A percentile compares a stretch with the other conserved stretches of the same genome.
phyloP scores from a whole-genome alignment of 2,329 filamentous ascomycete species.

The Diaporthe vaccinii region DNA sequence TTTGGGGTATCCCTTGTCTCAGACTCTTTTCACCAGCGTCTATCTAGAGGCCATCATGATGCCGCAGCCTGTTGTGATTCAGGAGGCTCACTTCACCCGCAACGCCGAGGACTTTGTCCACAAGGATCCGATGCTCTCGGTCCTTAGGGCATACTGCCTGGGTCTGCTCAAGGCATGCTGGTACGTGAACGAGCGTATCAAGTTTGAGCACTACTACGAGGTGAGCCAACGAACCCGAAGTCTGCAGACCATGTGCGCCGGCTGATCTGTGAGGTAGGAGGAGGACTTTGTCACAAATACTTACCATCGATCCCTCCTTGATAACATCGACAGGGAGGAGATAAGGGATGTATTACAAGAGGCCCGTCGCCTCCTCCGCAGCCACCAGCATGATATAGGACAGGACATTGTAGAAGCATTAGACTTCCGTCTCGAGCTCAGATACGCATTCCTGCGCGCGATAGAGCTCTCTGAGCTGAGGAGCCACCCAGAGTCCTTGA shows the following conservation, averaged over 20 bases:
- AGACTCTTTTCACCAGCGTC: constrained; percentile 92
- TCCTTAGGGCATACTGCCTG: constrained; percentile 88
- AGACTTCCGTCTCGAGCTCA: constrained; percentile 73
- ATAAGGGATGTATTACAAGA: constrained; percentile 68
- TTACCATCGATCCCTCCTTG: constrained; percentile 84
- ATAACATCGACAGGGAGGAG: constrained; percentile 69
- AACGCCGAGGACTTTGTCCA: constrained; percentile 48
- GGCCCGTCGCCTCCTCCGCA: constrained; percentile 66
- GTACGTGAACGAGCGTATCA: constrained; percentile 82
- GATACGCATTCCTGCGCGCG: constrained; percentile 72
- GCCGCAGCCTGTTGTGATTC: constrained; percentile 73
- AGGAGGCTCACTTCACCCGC: constrained; percentile 74
- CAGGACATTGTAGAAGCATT: constrained; percentile 68
- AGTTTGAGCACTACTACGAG: constrained; percentile 91
- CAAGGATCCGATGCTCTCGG: constrained; percentile 65
- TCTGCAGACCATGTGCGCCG: background rate
- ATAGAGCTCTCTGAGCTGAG: constrained; percentile 63
- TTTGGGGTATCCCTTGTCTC: constrained; percentile 92
- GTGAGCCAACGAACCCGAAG: constrained; percentile 57
- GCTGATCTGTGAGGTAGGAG: constrained; percentile 68
- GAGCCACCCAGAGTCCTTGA: constrained; percentile 60
- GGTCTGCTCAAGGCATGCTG: constrained; percentile 86
- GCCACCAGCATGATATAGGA: constrained; percentile 54
- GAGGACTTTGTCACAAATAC: constrained; percentile 97
- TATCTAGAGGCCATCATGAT: constrained; percentile 89